phyloP scores from a whole-genome alignment of 148 eudicot genomes.

The Polygonum aviculare region DNA sequence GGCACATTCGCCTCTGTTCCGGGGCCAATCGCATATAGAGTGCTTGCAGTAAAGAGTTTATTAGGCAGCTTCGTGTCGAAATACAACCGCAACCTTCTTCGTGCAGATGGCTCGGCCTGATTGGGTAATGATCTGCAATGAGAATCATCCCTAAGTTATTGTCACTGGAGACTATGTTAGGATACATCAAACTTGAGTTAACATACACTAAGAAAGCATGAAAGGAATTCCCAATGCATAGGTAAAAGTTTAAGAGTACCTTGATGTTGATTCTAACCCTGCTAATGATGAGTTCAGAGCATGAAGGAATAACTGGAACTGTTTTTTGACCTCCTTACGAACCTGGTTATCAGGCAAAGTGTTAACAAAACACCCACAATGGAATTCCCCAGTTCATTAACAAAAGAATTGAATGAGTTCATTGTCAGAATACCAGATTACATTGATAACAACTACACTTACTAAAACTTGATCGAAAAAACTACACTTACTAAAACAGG shows the following conservation, averaged over 20 bases:
- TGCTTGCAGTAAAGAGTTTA: background rate
- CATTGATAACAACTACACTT: background rate
- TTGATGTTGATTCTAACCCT: background rate
- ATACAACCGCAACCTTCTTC: background rate
- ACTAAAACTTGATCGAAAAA: background rate
- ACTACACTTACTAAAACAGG: background rate
- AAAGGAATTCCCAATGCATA: background rate
- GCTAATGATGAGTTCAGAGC: background rate
- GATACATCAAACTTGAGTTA: background rate
- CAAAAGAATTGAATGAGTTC: background rate
- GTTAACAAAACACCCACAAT: background rate
- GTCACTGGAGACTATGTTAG: background rate
- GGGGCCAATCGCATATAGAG: background rate
- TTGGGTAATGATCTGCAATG: background rate
- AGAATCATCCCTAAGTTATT: background rate
- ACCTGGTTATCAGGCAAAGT: background rate
- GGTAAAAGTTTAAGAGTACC: background rate
- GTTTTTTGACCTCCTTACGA: background rate
- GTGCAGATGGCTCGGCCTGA: background rate
- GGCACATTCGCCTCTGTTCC: background rate
- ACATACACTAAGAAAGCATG: background rate
- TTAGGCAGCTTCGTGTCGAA: background rate
- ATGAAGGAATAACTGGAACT: background rate
- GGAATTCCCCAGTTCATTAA: background rate
- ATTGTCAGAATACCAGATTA: background rate